Evolutionary conservation across 768 basidiomycete genomes (phyloP).

Genomic region (Agaricus sinodeliciosus): DNA sequence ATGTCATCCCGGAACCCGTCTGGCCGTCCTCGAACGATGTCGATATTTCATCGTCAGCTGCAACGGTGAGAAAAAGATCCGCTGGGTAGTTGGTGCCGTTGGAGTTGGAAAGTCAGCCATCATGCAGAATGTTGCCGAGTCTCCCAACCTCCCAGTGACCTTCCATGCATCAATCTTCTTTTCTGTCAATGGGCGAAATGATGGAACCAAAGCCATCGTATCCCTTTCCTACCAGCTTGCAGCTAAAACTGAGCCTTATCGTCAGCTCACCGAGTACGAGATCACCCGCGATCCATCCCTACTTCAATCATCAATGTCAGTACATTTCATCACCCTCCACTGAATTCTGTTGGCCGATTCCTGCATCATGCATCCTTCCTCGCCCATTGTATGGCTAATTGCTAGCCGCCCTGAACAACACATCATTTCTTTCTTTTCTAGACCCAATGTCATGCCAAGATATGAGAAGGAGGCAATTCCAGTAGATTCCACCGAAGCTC

Average conservation of each 20-base stretch:
- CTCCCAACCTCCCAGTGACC: no score
- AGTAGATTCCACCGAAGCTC: background rate
- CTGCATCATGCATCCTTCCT: background rate
- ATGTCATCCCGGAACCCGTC: no score
- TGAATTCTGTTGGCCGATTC: background rate
- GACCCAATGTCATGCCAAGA: background rate
- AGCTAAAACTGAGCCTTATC: background rate
- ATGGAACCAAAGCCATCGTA: background rate
- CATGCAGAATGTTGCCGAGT: background rate
- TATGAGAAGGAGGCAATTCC: background rate
- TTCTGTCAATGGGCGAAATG: background rate
- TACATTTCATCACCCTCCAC: conserved; percentile 8
- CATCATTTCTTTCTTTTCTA: background rate
- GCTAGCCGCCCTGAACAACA: background rate
- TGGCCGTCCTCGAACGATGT: no score
- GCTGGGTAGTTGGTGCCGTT: no score
- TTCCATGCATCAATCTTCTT: background rate
- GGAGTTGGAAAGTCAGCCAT: background rate
- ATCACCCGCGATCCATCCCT: conserved; percentile 8
- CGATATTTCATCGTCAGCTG: no score
- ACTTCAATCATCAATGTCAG: conserved; percentile 3
- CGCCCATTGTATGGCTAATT: background rate
- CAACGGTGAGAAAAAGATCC: no score
- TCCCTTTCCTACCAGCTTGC: conserved; percentile 19
- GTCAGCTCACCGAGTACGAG: conserved; percentile 2